Conservation (phyloP, 2,329 filamentous ascomycete species). For the Cylindrodendrum hubeiense region DNA sequence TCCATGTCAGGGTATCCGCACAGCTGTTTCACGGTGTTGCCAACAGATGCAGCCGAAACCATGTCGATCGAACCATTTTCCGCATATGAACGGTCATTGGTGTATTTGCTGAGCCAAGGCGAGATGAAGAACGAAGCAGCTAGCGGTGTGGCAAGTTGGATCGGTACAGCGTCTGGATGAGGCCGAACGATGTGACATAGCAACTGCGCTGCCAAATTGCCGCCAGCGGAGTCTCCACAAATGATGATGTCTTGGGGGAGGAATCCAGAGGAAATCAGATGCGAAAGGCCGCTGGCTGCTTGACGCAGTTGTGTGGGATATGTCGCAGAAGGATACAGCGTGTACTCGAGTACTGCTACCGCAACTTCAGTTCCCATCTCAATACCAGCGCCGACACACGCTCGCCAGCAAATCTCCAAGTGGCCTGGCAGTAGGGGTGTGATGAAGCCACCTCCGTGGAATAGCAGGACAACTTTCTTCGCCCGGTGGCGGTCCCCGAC, state of each 20-base stretch:
- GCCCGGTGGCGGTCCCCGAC: neutral
- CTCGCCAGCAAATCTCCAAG: constrained; percentile 2
- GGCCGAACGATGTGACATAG: constrained; percentile 46
- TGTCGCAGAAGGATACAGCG: constrained; percentile 40
- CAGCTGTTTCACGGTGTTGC: neutral
- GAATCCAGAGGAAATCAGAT: constrained; percentile 39
- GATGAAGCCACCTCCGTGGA: constrained; percentile 3
- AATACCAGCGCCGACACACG: constrained; percentile 3
- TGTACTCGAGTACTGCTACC: constrained; percentile 48
- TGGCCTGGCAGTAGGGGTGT: neutral
- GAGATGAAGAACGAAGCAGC: constrained; percentile 48
- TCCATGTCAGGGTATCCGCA: neutral
- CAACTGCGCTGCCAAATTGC: constrained; percentile 47
- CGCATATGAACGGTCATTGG: constrained; percentile 8
- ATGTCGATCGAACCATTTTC: constrained; percentile 23
- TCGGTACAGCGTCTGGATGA: constrained; percentile 29
- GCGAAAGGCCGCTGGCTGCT: constrained; percentile 38
- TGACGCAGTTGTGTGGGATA: constrained; percentile 46
- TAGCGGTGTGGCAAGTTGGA: constrained; percentile 40
- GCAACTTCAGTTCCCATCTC: constrained; percentile 19
- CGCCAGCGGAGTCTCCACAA: constrained; percentile 51
- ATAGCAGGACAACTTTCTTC: constrained; percentile 1
- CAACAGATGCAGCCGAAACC: constrained; percentile 8
- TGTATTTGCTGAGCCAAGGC: constrained; percentile 37
- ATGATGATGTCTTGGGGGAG: constrained; percentile 42